phyloP scores from a whole-genome alignment of 768 basidiomycete species.

The Thelephora ganbajun region DNA sequence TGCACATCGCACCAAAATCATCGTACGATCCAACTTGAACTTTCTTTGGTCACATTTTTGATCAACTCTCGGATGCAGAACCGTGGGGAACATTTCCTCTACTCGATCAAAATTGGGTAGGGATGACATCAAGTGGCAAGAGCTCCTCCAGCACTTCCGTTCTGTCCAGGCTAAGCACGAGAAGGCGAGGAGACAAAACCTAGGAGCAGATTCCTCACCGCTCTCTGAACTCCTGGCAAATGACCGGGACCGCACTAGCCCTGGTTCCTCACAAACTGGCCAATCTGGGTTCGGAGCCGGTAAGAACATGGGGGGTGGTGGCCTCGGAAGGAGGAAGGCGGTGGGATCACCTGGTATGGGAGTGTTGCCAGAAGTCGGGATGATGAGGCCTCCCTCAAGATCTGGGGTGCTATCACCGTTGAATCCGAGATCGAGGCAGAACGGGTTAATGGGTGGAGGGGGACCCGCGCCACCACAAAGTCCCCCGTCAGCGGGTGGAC shows the following conservation, averaged over 20 bases:
- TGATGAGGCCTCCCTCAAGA: constrained; percentile 15
- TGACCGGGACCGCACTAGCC: constrained; percentile 21
- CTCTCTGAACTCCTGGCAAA: constrained; percentile 34
- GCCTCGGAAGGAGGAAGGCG: constrained; percentile 8
- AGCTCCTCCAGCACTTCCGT: constrained; percentile 86
- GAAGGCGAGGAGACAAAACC: constrained; percentile 69
- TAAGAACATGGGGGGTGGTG: too few species aligned
- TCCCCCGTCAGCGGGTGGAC: constrained; percentile 8
- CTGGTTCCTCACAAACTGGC: constrained; percentile 4
- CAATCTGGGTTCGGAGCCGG: too few species aligned
- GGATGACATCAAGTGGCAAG: constrained; percentile 96
- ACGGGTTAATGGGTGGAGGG: constrained; percentile 21
- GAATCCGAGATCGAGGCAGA: constrained; percentile 50
- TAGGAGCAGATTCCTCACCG: constrained; percentile 47
- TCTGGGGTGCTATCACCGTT: constrained; percentile 46
- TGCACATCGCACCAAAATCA: constrained; percentile 73
- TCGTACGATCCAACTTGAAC: constrained; percentile 32
- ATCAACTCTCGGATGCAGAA: constrained; percentile 1
- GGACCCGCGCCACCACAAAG: constrained; percentile 19
- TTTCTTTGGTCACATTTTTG: background rate
- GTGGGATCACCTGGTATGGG: constrained; percentile 39
- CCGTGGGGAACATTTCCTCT: constrained; percentile 23
- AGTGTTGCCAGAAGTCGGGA: constrained; percentile 42
- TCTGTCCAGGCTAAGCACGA: constrained; percentile 83
- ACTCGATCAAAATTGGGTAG: constrained; percentile 65